These are phyloP conservation scores for Bauhinia variegata DNA, from an alignment of 306 rosid genomes.

Conservation along the genomic window DNA sequence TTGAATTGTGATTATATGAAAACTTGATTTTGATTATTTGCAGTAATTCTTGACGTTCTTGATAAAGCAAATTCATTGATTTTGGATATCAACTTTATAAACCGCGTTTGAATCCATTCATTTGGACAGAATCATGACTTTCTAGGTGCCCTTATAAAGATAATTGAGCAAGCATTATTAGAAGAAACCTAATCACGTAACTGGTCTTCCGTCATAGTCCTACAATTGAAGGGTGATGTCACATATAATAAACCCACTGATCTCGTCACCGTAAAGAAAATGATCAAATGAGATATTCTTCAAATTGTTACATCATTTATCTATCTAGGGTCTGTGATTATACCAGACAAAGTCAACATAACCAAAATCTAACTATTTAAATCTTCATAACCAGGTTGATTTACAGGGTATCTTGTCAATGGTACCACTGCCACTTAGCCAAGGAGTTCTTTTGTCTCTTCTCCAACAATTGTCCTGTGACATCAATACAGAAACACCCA, in stretches of 20 bases:
- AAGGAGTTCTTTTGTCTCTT: constrained; percentile 75
- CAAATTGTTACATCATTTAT: constrained; percentile 15
- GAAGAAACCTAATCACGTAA: no score
- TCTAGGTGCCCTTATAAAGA: no score
- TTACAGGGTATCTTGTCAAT: constrained; percentile 53
- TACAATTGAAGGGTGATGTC: constrained; percentile 12
- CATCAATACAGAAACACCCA: constrained; percentile 49
- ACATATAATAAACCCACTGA: constrained; percentile 13
- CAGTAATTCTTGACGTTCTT: no score
- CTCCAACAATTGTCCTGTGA: constrained; percentile 71
- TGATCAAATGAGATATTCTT: neutral
- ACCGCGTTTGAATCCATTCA: no score
- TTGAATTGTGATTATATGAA: no score
- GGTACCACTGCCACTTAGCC: constrained; percentile 68
- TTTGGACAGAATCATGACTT: no score
- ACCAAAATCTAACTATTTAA: constrained; percentile 15
- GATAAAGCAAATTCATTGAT: no score
- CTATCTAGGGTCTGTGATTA: no score
- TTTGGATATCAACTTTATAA: no score
- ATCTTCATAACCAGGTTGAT: constrained; percentile 59
- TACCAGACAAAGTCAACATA: constrained; percentile 1
- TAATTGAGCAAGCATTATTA: no score
- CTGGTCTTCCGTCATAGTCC: neutral
- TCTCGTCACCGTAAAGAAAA: neutral
- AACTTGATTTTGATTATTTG: no score